Percentiles rank a stretch among this genome's conserved stretches.
Conservation (phyloP, 2,329 filamentous ascomycete species). For the Pestalotiopsis sp. region DNA sequence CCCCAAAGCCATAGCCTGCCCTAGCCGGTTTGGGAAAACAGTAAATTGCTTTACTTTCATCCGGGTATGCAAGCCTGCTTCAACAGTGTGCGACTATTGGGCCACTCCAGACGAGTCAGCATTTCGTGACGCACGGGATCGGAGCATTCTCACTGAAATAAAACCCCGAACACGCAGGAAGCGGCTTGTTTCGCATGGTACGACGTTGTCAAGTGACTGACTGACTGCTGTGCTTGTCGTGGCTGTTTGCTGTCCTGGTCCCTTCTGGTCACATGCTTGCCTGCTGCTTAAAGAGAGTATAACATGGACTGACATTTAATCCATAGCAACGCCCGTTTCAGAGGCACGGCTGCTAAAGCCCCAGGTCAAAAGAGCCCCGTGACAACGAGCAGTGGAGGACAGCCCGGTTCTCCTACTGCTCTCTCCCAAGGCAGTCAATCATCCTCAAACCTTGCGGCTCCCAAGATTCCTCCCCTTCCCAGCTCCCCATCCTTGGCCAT, state of each 20-base stretch:
- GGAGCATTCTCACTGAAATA: neutral
- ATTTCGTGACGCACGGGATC: neutral
- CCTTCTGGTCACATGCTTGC: neutral
- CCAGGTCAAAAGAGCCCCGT: slow-evolving; percentile 56
- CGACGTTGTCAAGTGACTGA: neutral
- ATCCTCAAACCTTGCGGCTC: slow-evolving; percentile 55
- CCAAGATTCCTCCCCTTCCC: slow-evolving; percentile 63
- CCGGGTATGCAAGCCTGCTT: neutral
- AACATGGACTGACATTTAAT: slow-evolving; percentile 25
- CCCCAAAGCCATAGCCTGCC: neutral
- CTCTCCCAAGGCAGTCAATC: slow-evolving; percentile 53
- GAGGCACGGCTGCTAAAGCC: slow-evolving; percentile 56
- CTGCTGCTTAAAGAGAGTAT: neutral
- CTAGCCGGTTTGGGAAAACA: neutral
- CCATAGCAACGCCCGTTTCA: slow-evolving; percentile 59
- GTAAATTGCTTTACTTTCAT: neutral
- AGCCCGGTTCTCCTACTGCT: slow-evolving; percentile 50
- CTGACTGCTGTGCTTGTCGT: neutral
- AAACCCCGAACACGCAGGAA: neutral
- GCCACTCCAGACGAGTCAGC: neutral
- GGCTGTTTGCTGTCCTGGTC: neutral
- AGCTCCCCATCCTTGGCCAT: slow-evolving; percentile 68
- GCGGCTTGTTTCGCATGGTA: neutral
- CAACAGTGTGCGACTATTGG: neutral
- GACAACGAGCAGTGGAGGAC: slow-evolving; percentile 45